Evolutionary conservation across 2,329 filamentous ascomycete species (phyloP), one percentile per base, ranked within the genome.

Genomic region (Fusarium sp.): DNA sequence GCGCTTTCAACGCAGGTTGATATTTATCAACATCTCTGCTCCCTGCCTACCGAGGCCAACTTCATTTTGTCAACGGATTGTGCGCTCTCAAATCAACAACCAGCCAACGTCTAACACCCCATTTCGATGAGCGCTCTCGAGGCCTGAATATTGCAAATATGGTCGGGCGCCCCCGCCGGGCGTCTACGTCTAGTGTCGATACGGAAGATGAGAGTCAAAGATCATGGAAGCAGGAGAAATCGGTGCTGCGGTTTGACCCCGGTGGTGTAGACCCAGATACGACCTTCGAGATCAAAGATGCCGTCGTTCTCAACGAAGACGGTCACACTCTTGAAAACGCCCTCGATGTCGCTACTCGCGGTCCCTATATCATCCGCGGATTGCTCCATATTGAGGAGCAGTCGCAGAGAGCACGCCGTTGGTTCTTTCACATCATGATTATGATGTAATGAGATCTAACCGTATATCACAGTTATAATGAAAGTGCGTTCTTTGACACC

Each of bases 281-380:
- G 7, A 86, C 86, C 54, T 93, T 92, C 77, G 83, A 89, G 10
- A 84, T 94, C 46, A 84, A 79, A 56, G 86, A 93, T 77, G 91
- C 88, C 42, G 85, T 88, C 23, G 86, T 94, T n/a, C 86, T 88
- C 70, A 82, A 83, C 54, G 85, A 82, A 52, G 85, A 90, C 73
- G 87, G 88, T 35, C 80, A 81, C 33, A 86, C 85, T n/a, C 79
- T 89, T 7, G 88, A 87, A 33, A 93, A 89, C 76, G 86, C 92
- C 9, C 85, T 94, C 8, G 81, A 89, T 52, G 89, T 91, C 6
- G 87, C 88, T 73, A 80, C 87, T 1, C 84, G 89, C 47, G 88
- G 90, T 0, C 91, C 92, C 0, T 87, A 92, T 63, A 86, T 86
- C 11, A 84, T 94, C 18, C 86, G 87, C 19, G 93, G 92, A 19